Evolutionary conservation across 2,329 filamentous ascomycete species (phyloP).

Genomic region (Colletotrichum scovillei): DNA sequence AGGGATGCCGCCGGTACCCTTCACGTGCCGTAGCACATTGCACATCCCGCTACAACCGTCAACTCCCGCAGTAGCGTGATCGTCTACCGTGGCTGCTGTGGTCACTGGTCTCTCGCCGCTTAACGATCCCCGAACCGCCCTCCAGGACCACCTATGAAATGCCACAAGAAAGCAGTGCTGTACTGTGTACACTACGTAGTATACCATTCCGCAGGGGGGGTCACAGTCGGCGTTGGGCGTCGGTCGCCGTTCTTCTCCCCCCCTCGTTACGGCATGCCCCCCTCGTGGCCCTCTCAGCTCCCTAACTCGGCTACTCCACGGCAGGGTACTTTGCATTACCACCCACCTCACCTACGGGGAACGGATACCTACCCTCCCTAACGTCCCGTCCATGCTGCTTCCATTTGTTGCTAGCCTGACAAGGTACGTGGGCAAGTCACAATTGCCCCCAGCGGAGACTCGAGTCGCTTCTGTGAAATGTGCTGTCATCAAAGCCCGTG

Average conservation of each 20-base stretch:
- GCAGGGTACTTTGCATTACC: background rate
- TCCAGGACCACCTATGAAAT: background rate
- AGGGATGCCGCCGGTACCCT: background rate
- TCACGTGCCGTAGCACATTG: conserved; percentile 1
- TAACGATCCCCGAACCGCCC: background rate
- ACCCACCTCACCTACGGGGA: background rate
- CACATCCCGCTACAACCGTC: background rate
- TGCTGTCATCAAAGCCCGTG: background rate
- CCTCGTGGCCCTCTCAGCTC: background rate
- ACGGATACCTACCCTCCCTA: too few species aligned
- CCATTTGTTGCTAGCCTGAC: background rate
- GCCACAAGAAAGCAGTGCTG: background rate
- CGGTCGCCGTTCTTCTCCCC: background rate
- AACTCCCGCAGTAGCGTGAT: background rate
- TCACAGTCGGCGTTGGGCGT: background rate
- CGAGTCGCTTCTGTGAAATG: background rate
- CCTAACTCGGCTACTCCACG: background rate
- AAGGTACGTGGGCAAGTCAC: background rate
- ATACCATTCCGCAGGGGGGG: background rate
- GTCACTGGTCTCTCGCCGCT: conserved; percentile 1
- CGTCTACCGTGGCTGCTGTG: too few species aligned
- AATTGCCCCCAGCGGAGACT: conserved; percentile 4
- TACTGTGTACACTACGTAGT: too few species aligned
- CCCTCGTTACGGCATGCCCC: too few species aligned
- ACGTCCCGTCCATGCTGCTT: too few species aligned